Base-by-base conservation (phyloP, 805 yeast genomes). In the Sugiyamaella americana region DNA sequence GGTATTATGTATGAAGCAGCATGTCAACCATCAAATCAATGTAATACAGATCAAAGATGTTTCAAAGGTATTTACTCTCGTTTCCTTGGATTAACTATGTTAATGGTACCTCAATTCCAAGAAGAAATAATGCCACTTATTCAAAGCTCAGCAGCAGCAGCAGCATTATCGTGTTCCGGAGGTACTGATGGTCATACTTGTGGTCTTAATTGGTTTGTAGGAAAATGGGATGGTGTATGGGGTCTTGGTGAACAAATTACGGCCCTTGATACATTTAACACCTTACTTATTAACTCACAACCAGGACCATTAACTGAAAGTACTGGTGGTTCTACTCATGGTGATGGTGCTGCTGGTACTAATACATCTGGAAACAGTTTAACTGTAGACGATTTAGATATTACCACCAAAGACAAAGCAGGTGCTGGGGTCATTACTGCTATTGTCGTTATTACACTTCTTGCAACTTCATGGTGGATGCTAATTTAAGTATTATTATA, bases 241-340 rank as follows among this genome's bases (percentile, higher is more conserved):
- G 96, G 97, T 2, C 72, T 91, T 30, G 97, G 97, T 47, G 96
- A 91, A 67, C 95, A 91, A 67, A 84, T 86, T 76, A 68, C 82
- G 29, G 96, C 96, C 0, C 67, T 88, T 51, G 97, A 88, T 13
- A 40, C 42, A 8, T 39, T 45, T 32, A 44, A 45, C 55, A 63
- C 71, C 16, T 60, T 73, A 37, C 63, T 71, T 32, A 56, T 67
- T 20, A 54, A 59, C 34, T 43, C 49, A 4, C 32, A 29, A 36
- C 37, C 75, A 2, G 73, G 76, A 30, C 95, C 95, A 1, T 78
- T 72, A 51, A 79, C 88, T 0, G 71, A 76, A 13, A 2, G 22
- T 1, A 68, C 68, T 41, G 95, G 95, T 41, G 95, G 88, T 29
- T 65, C 85, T 1, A 82, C 93, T 0, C 48, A 55, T 5, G 88